A percentile compares a stretch with the other conserved stretches of the same genome.
These are phyloP conservation scores for Trametes gibbosa DNA, from an alignment of 768 basidiomycete species.

Conservation along the genomic window DNA sequence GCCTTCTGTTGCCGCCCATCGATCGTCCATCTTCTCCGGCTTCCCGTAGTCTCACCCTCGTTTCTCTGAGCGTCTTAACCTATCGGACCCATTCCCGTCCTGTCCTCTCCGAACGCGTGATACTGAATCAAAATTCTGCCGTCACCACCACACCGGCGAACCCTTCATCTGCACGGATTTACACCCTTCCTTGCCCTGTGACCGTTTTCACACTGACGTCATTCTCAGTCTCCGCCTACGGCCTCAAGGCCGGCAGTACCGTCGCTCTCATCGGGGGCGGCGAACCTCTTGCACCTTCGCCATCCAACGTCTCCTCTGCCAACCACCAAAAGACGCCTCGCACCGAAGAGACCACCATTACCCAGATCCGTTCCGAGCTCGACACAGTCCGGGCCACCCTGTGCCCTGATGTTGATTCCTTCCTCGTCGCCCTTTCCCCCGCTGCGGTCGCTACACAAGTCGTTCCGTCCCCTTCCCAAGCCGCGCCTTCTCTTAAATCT, in stretches of 20 bases:
- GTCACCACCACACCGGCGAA: conserved; percentile 13
- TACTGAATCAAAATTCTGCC: conserved; percentile 10
- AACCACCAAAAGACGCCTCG: conserved; percentile 25
- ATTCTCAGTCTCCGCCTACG: conserved; percentile 67
- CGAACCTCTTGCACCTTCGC: conserved; percentile 25
- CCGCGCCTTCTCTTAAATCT: conserved; percentile 18
- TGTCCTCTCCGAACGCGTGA: conserved; percentile 1
- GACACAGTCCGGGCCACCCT: conserved; percentile 52
- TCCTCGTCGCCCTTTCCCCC: conserved; percentile 40
- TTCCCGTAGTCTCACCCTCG: neutral
- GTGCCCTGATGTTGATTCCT: conserved; percentile 53
- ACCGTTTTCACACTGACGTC: conserved; percentile 11
- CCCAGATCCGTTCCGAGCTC: conserved; percentile 54
- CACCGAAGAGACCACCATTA: conserved; percentile 52
- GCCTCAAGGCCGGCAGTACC: conserved; percentile 62
- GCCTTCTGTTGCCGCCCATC: conserved; percentile 3
- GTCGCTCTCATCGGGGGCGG: conserved; percentile 66
- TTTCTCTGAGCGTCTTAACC: neutral
- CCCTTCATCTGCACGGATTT: too few relatives aligned
- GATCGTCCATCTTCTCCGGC: neutral
- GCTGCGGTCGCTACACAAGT: conserved; percentile 4
- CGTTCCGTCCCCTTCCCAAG: conserved; percentile 4
- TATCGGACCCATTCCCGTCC: neutral
- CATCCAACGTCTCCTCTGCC: conserved; percentile 21
- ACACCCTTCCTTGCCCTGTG: conserved; percentile 1